Conservation (phyloP, 2,329 filamentous ascomycete genomes). For the Colletotrichum salicis region DNA sequence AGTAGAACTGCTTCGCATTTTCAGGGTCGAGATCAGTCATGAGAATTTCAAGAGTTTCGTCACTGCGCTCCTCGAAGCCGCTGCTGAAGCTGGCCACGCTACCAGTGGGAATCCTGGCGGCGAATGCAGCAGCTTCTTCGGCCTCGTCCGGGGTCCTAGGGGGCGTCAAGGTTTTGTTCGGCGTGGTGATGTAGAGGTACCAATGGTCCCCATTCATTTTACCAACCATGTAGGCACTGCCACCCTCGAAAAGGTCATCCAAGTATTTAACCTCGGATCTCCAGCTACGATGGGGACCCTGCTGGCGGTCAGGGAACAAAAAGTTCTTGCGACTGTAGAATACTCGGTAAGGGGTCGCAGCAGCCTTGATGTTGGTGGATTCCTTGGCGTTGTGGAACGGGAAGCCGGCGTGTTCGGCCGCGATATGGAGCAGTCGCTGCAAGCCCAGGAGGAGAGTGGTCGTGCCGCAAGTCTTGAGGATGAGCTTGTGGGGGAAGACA, state of each 20-base stretch:
- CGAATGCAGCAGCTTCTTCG: slow-evolving; percentile 39
- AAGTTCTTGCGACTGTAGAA: slow-evolving; percentile 99
- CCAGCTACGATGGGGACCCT: slow-evolving; percentile 96
- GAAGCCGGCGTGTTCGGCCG: slow-evolving; percentile 88
- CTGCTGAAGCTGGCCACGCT: slow-evolving; percentile 47
- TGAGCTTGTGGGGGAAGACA: slow-evolving; percentile 99
- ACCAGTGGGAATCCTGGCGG: slow-evolving; percentile 66
- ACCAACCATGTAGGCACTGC: slow-evolving; percentile 98
- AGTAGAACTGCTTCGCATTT: slow-evolving; percentile 77
- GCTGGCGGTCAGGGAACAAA: slow-evolving; percentile 93
- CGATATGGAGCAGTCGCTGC: slow-evolving; percentile 91
- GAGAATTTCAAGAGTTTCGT: slow-evolving; percentile 81
- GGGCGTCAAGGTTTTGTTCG: slow-evolving; percentile 81
- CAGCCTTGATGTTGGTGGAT: slow-evolving; percentile 74
- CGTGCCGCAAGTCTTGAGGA: slow-evolving; percentile 97
- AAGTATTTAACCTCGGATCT: slow-evolving; percentile 93
- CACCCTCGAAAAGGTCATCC: slow-evolving; percentile 89
- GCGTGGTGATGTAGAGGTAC: slow-evolving; percentile 97
- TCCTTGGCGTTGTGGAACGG: slow-evolving; percentile 78
- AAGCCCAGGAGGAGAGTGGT: slow-evolving; percentile 92
- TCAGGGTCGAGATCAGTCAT: slow-evolving; percentile 78
- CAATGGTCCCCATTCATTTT: slow-evolving; percentile 99
- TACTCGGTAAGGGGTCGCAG: slow-evolving; percentile 91
- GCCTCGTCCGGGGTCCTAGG: slow-evolving; percentile 76
- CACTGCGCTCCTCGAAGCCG: slow-evolving; percentile 62